Conservation (phyloP, 1,284 basidiomycete species). For the Phellinidium pouzarii region DNA sequence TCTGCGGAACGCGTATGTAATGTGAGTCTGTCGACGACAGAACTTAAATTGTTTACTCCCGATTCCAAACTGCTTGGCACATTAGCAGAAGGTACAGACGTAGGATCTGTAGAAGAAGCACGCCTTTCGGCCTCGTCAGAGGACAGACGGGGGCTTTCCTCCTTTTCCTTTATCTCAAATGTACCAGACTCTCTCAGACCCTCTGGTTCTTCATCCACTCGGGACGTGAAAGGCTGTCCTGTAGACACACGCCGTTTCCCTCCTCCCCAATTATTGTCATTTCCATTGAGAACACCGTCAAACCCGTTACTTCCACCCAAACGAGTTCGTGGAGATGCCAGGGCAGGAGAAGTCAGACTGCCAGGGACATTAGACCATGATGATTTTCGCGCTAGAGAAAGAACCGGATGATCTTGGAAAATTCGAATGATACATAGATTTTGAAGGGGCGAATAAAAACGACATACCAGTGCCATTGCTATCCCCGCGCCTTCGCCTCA, state of each 20-base stretch:
- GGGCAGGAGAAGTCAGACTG: conserved; percentile 42
- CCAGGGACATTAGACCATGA: conserved; percentile 60
- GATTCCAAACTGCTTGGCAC: neutral
- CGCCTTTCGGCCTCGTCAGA: neutral
- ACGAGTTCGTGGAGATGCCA: conserved; percentile 62
- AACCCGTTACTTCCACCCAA: conserved; percentile 52
- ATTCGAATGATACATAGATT: neutral
- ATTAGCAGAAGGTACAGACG: neutral
- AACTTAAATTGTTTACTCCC: neutral
- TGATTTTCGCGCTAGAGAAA: conserved; percentile 52
- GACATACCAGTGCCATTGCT: conserved; percentile 46
- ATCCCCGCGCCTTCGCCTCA: conserved; percentile 49
- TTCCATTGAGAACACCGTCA: conserved; percentile 61
- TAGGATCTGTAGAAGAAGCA: neutral
- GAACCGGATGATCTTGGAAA: conserved; percentile 39
- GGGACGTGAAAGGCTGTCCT: conserved; percentile 31
- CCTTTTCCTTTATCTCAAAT: conserved; percentile 51
- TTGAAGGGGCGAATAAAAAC: conserved; percentile 9
- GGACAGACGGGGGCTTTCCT: conserved; percentile 32
- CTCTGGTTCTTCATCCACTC: conserved; percentile 34
- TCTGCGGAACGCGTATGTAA: conserved; percentile 14
- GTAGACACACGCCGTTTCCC: conserved; percentile 31
- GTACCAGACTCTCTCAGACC: conserved; percentile 25
- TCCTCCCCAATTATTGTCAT: conserved; percentile 50
- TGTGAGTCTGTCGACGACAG: neutral